These are phyloP conservation scores for Claviceps maximensis DNA, from an alignment of 2,329 filamentous ascomycete genomes.

Conservation along the genomic window DNA sequence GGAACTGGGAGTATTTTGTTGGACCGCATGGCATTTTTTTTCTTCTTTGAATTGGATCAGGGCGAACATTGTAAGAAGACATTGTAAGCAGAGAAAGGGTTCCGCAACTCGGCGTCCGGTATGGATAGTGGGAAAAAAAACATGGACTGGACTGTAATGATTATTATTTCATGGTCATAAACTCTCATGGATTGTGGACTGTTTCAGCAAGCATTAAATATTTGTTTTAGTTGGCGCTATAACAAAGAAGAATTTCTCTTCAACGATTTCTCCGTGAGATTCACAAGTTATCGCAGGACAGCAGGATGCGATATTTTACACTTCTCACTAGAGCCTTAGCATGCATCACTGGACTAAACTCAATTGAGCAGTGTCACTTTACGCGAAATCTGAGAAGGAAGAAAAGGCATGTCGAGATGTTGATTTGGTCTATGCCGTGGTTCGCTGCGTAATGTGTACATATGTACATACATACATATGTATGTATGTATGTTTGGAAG, in stretches of 20 bases:
- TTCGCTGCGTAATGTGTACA: background rate
- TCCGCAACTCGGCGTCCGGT: background rate
- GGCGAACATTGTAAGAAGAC: too few species aligned
- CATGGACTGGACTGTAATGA: background rate
- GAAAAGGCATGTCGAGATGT: too few species aligned
- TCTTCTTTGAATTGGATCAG: conserved; percentile 1
- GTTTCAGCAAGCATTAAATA: too few species aligned
- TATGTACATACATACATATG: too few species aligned
- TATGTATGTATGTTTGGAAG: too few species aligned
- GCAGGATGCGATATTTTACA: background rate
- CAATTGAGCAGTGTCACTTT: background rate
- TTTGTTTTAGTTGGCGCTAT: too few species aligned
- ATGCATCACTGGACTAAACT: too few species aligned
- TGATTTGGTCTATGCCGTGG: too few species aligned
- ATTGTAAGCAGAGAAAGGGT: background rate
- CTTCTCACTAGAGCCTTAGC: background rate
- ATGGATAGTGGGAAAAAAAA: background rate
- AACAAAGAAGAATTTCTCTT: too few species aligned
- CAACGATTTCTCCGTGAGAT: too few species aligned
- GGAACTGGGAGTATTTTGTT: background rate
- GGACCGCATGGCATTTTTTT: conserved; percentile 6
- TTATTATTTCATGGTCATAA: background rate
- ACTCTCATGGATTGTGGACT: background rate
- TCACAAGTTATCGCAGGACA: background rate
- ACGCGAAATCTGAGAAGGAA: background rate